Conservation (phyloP, 805 yeast species). For the Debaryomyces prosopidis region DNA sequence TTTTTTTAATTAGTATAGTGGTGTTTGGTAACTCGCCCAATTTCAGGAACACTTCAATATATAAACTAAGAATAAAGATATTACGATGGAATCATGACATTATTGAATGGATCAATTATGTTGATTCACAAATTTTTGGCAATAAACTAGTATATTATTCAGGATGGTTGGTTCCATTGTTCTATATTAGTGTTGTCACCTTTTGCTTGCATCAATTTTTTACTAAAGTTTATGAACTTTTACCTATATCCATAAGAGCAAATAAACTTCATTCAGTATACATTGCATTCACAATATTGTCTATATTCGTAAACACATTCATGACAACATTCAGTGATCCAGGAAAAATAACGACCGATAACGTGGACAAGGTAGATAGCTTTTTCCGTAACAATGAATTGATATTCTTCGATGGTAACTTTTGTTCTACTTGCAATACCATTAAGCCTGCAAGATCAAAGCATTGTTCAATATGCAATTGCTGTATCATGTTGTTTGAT, state of each 20-base stretch:
- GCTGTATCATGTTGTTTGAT: slow-evolving; percentile 50
- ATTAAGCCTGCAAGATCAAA: slow-evolving; percentile 62
- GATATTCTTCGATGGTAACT: slow-evolving; percentile 48
- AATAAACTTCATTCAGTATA: slow-evolving; percentile 13
- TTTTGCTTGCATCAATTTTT: slow-evolving; percentile 34
- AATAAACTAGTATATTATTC: slow-evolving; percentile 20
- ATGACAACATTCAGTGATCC: slow-evolving; percentile 45
- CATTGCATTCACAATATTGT: slow-evolving; percentile 30
- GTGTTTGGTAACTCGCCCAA: slow-evolving; percentile 53
- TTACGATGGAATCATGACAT: slow-evolving; percentile 6
- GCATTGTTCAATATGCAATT: slow-evolving; percentile 61
- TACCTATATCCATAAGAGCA: slow-evolving; percentile 10
- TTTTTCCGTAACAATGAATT: slow-evolving; percentile 47
- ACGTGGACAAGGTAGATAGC: slow-evolving; percentile 8
- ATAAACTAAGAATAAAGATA: slow-evolving; percentile 16
- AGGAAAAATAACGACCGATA: slow-evolving; percentile 30
- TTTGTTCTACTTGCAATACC: slow-evolving; percentile 49
- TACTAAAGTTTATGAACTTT: slow-evolving; percentile 20
- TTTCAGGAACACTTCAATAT: slow-evolving; percentile 34
- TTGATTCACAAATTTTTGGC: slow-evolving; percentile 22
- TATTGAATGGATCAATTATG: slow-evolving; percentile 2
- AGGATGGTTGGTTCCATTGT: slow-evolving; percentile 48
- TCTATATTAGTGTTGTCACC: slow-evolving; percentile 38
- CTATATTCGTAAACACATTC: slow-evolving; percentile 35
- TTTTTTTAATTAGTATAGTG: slow-evolving; percentile 24